Conservation (phyloP, 768 basidiomycete genomes). For the Vararia minispora region DNA sequence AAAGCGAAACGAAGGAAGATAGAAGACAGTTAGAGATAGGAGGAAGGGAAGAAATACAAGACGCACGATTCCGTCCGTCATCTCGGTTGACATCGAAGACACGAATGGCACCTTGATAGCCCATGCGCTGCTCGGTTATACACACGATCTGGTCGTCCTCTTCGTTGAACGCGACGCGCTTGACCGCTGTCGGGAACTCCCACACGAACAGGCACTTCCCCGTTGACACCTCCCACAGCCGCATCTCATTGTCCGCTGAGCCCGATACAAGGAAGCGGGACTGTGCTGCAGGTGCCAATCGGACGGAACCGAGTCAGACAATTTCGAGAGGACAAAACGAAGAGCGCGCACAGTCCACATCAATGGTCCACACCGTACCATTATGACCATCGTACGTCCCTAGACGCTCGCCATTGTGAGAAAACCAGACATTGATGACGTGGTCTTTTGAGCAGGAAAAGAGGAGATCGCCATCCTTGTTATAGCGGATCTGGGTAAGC, state of each 20-base stretch:
- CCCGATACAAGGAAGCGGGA: slow-evolving; percentile 84
- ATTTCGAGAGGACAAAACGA: not conserved
- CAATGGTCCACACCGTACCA: slow-evolving; percentile 93
- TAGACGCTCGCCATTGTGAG: slow-evolving; percentile 93
- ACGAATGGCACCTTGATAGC: slow-evolving; percentile 80
- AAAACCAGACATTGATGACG: slow-evolving; percentile 92
- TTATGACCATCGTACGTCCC: slow-evolving; percentile 97
- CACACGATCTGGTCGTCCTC: slow-evolving; percentile 78
- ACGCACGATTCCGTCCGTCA: slow-evolving; percentile 74
- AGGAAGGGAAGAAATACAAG: not conserved
- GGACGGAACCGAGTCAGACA: not conserved
- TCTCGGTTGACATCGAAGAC: slow-evolving; percentile 83
- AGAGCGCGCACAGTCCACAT: slow-evolving; percentile 73
- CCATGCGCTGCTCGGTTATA: slow-evolving; percentile 97
- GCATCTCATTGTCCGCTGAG: slow-evolving; percentile 87
- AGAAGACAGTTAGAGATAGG: not conserved
- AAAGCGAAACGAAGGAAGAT: slow-evolving; percentile 2
- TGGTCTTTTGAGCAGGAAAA: slow-evolving; percentile 96
- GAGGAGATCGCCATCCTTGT: slow-evolving; percentile 88
- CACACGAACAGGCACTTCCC: slow-evolving; percentile 91
- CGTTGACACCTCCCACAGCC: slow-evolving; percentile 79
- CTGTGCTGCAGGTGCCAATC: slow-evolving; percentile 38
- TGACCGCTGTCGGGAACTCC: slow-evolving; percentile 98
- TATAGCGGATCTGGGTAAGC: slow-evolving; percentile 96
- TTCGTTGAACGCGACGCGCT: slow-evolving; percentile 87